Evolutionary conservation across 2,329 filamentous ascomycete genomes (phyloP).

Genomic region (Fusarium zealandicum): DNA sequence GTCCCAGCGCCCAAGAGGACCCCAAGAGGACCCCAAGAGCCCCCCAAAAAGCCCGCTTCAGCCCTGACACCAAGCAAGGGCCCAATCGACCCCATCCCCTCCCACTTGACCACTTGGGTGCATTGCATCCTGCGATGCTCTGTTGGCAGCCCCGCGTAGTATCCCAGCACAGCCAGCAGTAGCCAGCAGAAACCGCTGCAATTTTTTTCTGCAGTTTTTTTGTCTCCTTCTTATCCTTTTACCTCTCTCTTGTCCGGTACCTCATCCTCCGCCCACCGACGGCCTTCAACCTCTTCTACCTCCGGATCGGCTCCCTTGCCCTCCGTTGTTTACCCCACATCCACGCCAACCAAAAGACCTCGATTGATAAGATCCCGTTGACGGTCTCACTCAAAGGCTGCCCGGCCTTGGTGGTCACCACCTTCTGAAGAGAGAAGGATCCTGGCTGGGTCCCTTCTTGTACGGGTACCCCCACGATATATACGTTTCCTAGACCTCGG

Average conservation of each 20-base stretch:
- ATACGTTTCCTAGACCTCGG: constrained; percentile 37
- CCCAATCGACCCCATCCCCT: constrained; percentile 33
- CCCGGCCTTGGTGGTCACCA: neutral
- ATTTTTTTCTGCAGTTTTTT: constrained; percentile 38
- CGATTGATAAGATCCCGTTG: constrained; percentile 42
- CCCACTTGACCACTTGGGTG: constrained; percentile 40
- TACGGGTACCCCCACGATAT: constrained; percentile 25
- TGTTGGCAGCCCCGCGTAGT: constrained; percentile 45
- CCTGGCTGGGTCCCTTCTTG: neutral
- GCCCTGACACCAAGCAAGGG: constrained; percentile 25
- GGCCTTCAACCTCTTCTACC: constrained; percentile 18
- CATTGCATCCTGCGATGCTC: constrained; percentile 46
- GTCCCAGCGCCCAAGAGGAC: constrained; percentile 5
- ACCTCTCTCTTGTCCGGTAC: constrained; percentile 19
- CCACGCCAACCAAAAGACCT: constrained; percentile 35
- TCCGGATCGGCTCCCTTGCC: constrained; percentile 27
- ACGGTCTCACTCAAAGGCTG: constrained; percentile 13
- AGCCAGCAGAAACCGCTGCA: constrained; percentile 31
- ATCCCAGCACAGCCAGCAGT: constrained; percentile 39
- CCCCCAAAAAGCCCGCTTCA: constrained; percentile 28
- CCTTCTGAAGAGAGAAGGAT: neutral
- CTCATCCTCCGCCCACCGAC: constrained; percentile 20
- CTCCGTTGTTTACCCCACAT: constrained; percentile 39
- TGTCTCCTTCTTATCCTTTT: constrained; percentile 34
- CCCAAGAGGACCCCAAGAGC: constrained; percentile 6